A percentile compares a stretch with the other conserved stretches of the same genome.
Conservation (phyloP, 495 filamentous ascomycete species). For the Arthonia radiata region DNA sequence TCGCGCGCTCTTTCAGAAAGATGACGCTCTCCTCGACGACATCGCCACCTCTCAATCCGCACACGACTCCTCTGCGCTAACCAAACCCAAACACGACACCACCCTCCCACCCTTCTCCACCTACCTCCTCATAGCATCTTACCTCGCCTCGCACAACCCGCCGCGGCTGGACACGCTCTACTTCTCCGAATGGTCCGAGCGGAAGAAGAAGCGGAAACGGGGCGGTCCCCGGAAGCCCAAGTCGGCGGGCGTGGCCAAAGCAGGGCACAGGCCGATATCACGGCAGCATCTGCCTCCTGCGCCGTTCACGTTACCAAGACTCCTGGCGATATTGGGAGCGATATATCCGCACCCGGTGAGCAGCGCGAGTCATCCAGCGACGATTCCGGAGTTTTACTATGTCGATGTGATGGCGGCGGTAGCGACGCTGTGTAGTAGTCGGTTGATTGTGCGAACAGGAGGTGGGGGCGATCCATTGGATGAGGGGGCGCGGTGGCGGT, state of each 20-base stretch:
- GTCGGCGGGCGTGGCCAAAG: constrained; percentile 16
- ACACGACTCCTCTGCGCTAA: constrained; percentile 2
- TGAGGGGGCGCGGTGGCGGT: constrained; percentile 41
- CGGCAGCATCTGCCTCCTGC: constrained; percentile 26
- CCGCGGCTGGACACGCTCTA: constrained; percentile 50
- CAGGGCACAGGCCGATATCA: constrained; percentile 15
- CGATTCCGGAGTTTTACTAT: background rate
- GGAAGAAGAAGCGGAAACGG: constrained; percentile 21
- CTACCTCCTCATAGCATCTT: constrained; percentile 62
- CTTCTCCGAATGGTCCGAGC: constrained; percentile 61
- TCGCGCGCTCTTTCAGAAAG: constrained; percentile 50
- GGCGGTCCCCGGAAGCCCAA: constrained; percentile 9
- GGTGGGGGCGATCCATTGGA: constrained; percentile 33
- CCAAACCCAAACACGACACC: constrained; percentile 6
- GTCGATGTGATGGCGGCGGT: background rate
- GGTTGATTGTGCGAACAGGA: constrained; percentile 5
- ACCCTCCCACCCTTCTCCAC: constrained; percentile 58
- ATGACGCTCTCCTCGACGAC: constrained; percentile 40
- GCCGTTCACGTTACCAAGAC: constrained; percentile 51
- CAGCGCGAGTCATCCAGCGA: background rate
- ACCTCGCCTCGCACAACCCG: constrained; percentile 76
- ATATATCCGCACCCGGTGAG: background rate
- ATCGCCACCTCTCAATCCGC: constrained; percentile 21
- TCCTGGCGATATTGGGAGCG: constrained; percentile 35
- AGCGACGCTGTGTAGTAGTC: background rate